Evolutionary conservation across 2,329 filamentous ascomycete species (phyloP).

Genomic region (Exutisphaerella laricina): DNA sequence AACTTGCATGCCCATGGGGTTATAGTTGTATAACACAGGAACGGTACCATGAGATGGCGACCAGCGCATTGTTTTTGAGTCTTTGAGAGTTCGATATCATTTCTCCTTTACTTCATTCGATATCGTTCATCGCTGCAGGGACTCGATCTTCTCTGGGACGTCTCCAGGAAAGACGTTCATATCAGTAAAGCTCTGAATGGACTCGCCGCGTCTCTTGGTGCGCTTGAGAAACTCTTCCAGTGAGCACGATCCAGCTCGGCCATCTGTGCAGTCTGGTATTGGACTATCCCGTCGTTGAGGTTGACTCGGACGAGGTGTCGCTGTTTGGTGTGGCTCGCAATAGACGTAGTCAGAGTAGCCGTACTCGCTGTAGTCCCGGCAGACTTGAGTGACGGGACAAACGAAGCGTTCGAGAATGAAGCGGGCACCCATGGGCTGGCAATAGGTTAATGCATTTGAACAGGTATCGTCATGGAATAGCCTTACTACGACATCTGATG

Average conservation of each 20-base stretch:
- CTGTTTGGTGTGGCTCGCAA: slow-evolving; percentile 30
- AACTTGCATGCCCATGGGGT: neutral
- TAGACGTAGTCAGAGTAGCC: slow-evolving; percentile 9
- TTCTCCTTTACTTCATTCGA: too few relatives aligned
- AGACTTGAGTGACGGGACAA: slow-evolving; percentile 36
- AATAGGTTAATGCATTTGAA: neutral
- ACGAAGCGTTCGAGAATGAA: slow-evolving; percentile 50
- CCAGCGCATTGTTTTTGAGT: too few relatives aligned
- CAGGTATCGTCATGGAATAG: neutral
- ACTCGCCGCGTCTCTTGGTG: slow-evolving; percentile 37
- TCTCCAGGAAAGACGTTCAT: slow-evolving; percentile 44
- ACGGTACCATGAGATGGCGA: neutral
- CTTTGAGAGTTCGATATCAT: too few relatives aligned
- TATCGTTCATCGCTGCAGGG: slow-evolving; percentile 42
- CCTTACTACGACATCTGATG: slow-evolving; percentile 44
- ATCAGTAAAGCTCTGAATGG: slow-evolving; percentile 45
- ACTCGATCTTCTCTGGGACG: slow-evolving; percentile 42
- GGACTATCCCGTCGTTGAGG: slow-evolving; percentile 54
- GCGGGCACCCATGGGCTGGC: slow-evolving; percentile 50
- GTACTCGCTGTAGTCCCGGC: slow-evolving; percentile 24
- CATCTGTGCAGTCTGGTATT: slow-evolving; percentile 43
- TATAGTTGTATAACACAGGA: neutral
- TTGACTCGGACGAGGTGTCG: slow-evolving; percentile 45
- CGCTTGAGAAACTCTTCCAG: slow-evolving; percentile 41
- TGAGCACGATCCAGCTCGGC: slow-evolving; percentile 46